Base-by-base conservation (phyloP, 192 early-diverging fungal species). In the Backusella sp. region DNA sequence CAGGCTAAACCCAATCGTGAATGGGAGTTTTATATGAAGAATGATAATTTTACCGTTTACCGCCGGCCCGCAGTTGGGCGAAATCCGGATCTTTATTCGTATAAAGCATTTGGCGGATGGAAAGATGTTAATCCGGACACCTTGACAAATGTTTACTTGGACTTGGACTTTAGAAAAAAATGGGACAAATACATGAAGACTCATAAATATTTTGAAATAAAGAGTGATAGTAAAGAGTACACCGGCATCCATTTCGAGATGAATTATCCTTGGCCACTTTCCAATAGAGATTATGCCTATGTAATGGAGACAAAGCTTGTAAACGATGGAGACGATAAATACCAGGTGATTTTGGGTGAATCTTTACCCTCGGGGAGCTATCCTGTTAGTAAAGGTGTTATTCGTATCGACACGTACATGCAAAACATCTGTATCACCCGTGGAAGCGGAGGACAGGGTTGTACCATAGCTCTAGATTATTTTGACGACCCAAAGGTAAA, bases 171-270 rank as follows among this genome's bases (percentile, higher is more conserved):
- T 74, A 85, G 87, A 52, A 84, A 80, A 66, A 81, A 68, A 42
- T 88, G 85, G 87, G 87, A 88, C 68, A 83, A 84, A 69, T 83
- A 88, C 70, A 88, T 88, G 87, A 78, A 85, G 23, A 75, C 75
- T 74, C 81, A 52, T 74, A 76, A 36, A 71, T 74, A 49, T 82
- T 84, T 66, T 79, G 77, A 62, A 9, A 5, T 35, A 39, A 14
- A 62, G 23, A 62, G 4, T 28, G 9, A 28, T 14, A 3, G 11
- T 28, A 62, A 62, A 62, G 23, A 39, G 4, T 34, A 23, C 6
- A 28, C n/a, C 1, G 56, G 36, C 30, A 39, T n/a, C 28, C 53
- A 66, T 36, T 66, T 74, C 37, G 73, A 66, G 19, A 66, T 66
- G 59, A 42, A 74, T 21, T 86, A 85, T 49, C 85, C 85, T 37